phyloP scores from a whole-genome alignment of 306 rosid species.

The Malus orientalis region DNA sequence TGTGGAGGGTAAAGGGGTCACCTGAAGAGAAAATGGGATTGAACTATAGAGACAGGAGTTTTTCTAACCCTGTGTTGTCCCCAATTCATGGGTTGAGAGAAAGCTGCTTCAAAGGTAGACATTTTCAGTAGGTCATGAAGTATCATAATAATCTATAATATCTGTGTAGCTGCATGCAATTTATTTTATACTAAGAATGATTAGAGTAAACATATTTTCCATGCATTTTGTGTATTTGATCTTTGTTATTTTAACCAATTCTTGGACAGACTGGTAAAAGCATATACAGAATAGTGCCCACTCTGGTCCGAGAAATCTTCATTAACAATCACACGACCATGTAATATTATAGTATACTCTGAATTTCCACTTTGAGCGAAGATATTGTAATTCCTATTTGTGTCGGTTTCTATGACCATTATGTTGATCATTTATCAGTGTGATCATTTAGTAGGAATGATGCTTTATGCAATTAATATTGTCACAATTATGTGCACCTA shows the following conservation, averaged over 20 bases:
- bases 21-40: constrained; percentile 33
- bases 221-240: no score
- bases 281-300: neutral
- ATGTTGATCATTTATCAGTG: no score
- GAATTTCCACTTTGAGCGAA: fast-evolving
- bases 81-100: constrained; percentile 64
- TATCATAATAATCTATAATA: neutral
- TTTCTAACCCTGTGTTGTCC: constrained; percentile 47
- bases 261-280: no score
- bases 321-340: no score
- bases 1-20: constrained; percentile 61
- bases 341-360: no score
- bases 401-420: no score
- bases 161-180: neutral
- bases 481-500: neutral
- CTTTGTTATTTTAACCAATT: neutral
- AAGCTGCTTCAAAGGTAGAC: constrained; percentile 32
- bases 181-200: neutral
- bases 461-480: no score
- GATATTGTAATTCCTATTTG: no score
- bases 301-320: no score
- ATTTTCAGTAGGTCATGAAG: constrained; percentile 4
- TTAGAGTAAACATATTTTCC: no score
- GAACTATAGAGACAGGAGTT: constrained; percentile 14
- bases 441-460: no score